These are phyloP conservation scores for Acanthochlamys bracteata DNA, from an alignment of 106 monocot genomes.

Conservation along the genomic window DNA sequence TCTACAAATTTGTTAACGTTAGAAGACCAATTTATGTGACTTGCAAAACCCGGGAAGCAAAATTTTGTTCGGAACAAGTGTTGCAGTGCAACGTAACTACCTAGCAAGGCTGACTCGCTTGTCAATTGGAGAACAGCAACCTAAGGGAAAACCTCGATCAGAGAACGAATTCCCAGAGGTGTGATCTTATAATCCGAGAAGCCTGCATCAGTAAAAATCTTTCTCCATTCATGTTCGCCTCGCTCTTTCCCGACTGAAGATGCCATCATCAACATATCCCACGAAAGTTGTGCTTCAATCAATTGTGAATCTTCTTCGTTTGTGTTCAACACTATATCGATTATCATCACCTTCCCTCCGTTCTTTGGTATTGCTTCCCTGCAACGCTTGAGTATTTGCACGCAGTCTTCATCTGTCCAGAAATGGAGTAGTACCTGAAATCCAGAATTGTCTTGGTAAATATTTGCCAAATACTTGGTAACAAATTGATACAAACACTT, in stretches of 20 bases:
- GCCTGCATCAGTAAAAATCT: constrained; percentile 2
- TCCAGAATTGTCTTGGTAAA: no score
- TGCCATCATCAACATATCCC: constrained; percentile 9
- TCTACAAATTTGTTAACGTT: no score
- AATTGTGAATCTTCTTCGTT: neutral
- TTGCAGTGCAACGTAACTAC: no score
- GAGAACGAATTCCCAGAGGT: neutral
- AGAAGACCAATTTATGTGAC: no score
- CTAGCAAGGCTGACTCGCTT: no score
- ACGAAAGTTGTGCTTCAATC: constrained; percentile 6
- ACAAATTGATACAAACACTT: no score
- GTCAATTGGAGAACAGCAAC: no score
- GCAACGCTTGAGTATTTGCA: constrained; percentile 11
- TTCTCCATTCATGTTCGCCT: constrained; percentile 1
- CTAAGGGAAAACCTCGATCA: constrained; percentile 6
- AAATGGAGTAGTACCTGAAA: constrained; percentile 12
- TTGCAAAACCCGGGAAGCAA: no score
- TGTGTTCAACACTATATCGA: constrained; percentile 7
- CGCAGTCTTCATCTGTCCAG: constrained; percentile 19
- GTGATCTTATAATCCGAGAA: constrained; percentile 1
- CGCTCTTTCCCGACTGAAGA: neutral
- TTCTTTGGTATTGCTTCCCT: constrained; percentile 11
- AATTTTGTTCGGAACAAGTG: no score
- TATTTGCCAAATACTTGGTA: no score
- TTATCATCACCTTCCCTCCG: constrained; percentile 16